Conservation (phyloP, 805 yeast species). For the Metschnikowia orientalis region DNA sequence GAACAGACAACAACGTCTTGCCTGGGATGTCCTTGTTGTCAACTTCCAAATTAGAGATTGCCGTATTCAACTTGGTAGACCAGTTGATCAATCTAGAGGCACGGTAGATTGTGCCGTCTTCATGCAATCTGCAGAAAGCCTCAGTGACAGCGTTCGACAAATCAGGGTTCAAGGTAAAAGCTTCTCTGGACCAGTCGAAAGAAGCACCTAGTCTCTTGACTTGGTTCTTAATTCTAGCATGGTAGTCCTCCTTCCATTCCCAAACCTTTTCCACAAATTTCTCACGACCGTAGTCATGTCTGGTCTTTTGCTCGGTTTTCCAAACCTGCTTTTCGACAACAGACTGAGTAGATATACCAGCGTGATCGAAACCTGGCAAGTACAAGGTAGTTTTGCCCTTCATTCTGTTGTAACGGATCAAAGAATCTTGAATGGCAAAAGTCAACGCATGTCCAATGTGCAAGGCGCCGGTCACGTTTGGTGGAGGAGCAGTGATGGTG, state of each 20-base stretch:
- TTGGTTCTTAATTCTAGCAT: conserved; percentile 77
- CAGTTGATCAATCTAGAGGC: conserved; percentile 92
- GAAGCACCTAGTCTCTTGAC: conserved; percentile 90
- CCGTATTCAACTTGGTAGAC: conserved; percentile 93
- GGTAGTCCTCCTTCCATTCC: conserved; percentile 98
- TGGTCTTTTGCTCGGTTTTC: conserved; percentile 81
- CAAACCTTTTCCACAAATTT: conserved; percentile 82
- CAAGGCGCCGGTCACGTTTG: conserved; percentile 97
- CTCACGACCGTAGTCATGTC: conserved; percentile 95
- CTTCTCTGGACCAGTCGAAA: conserved; percentile 93
- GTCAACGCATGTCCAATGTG: conserved; percentile 99
- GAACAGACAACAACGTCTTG: conserved; percentile 74
- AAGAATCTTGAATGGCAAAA: conserved; percentile 87
- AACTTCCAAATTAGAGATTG: conserved; percentile 93
- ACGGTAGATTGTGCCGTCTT: conserved; percentile 93
- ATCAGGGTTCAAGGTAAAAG: conserved; percentile 82
- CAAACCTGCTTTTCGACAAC: conserved; percentile 95
- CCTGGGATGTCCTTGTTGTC: conserved; percentile 88
- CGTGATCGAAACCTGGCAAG: conserved; percentile 97
- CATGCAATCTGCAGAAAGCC: conserved; percentile 87
- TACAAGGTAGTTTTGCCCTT: conserved; percentile 90
- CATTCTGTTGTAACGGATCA: conserved; percentile 94
- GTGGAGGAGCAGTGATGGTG: conserved; percentile 97
- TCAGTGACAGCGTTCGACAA: conserved; percentile 78
- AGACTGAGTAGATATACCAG: conserved; percentile 98